Evolutionary conservation across 2,329 filamentous ascomycete species (phyloP).

Genomic region (Aspergillus pseudotamarii): DNA sequence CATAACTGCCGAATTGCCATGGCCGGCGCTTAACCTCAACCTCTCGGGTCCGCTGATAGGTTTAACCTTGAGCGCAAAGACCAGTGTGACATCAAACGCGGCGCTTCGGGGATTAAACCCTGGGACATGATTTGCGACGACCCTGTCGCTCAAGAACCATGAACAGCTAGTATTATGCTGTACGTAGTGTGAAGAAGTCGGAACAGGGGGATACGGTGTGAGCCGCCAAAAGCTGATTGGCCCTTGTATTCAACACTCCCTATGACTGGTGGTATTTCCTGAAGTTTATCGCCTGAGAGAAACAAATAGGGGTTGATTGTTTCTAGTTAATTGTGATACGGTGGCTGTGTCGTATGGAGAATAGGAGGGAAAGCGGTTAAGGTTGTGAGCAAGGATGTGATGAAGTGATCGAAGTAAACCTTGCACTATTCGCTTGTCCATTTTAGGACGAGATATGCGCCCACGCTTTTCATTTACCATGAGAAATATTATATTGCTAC

Average conservation of each 20-base stretch:
- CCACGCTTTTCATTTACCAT: background rate
- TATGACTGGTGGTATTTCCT: background rate
- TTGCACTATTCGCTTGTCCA: background rate
- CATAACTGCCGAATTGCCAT: constrained; percentile 16
- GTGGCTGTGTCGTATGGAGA: background rate
- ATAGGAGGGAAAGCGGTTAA: background rate
- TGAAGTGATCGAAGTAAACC: background rate
- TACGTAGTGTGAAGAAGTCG: background rate
- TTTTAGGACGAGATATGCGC: background rate
- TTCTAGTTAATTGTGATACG: background rate
- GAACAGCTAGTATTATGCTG: constrained; percentile 10
- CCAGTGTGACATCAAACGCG: constrained; percentile 13
- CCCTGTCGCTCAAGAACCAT: constrained; percentile 12
- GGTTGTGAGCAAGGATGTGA: background rate
- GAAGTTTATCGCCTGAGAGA: constrained; percentile 2
- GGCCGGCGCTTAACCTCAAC: constrained; percentile 33
- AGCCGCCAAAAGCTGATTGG: background rate
- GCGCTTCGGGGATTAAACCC: constrained; percentile 19
- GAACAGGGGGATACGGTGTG: background rate
- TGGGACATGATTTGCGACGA: constrained; percentile 13
- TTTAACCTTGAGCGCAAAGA: constrained; percentile 14
- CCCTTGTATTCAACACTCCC: background rate
- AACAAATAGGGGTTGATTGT: background rate
- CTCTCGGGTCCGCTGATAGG: constrained; percentile 25
- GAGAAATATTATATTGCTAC: background rate